Base-by-base conservation (phyloP, 176 grass and related monocot genomes). In the Bolboschoenus planiculmis region DNA sequence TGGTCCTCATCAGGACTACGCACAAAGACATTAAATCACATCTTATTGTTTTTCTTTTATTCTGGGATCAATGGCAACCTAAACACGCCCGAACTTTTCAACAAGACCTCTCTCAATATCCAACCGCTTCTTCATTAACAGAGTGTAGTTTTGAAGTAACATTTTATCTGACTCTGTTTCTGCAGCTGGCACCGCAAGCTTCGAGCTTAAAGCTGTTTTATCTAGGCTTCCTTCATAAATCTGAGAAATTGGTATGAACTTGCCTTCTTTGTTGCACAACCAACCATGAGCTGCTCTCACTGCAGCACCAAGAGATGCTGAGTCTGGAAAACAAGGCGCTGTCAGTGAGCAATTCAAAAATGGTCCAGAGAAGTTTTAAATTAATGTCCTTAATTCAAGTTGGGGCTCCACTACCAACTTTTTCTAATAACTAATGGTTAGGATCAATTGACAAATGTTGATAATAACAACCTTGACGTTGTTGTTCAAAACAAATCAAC, bases 251-350 rank as follows among this genome's bases (percentile, higher is more conserved):
- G 89, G 92, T 24, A 95, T 56, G 7, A 93, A 99, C 18, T 84
- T 53, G 20, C 96, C 89, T 90, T 89, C 87, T 50, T 88, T 64
- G 30, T 95, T 85, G 80, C 96, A 95, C 27, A 98, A 64, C 96
- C 96, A 95, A 27, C 96, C 96, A 61, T 95, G 96, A 82, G 96
- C 96, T 5, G 90, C 92, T 86, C 96, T 88, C 16, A 98, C 67
- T 0, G 96, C 96, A 2, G 96, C 96, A 0, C 92, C 96, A 44
- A 95, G 84, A 0, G 96, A 99, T 34, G 96, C 96, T 2, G 92
- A 95, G 89, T 99, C 96, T 99, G 84, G 21, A 77, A 73, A 66
- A 78, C 46, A 44, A 1, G 59, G 43, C 9, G 39, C 1, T 2
- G 5, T 60, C 4, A 85, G 40, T 66, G 68, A 31, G 56, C 7